Conservation (phyloP, 139 green algal genomes). For the Picochlorum sp. region DNA sequence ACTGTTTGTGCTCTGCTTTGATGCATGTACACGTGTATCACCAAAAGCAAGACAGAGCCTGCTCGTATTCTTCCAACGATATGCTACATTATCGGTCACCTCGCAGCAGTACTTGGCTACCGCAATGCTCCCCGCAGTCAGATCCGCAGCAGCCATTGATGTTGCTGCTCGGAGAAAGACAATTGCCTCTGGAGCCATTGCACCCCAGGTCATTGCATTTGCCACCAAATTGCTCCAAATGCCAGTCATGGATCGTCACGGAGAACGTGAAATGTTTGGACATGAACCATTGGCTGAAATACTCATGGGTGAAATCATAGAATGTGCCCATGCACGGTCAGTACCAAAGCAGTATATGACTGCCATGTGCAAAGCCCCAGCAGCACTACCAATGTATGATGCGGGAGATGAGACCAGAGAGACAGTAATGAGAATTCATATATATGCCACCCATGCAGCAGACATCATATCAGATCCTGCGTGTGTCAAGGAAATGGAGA, state of each 20-base stretch:
- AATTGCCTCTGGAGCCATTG: conserved; percentile 10
- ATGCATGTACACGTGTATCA: conserved; percentile 22
- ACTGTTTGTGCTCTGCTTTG: conserved; percentile 38
- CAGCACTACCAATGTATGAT: conserved; percentile 15
- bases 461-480: conserved; percentile 3
- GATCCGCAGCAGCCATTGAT: conserved; percentile 17
- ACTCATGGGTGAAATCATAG: conserved; percentile 21
- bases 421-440: background rate
- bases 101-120: conserved; percentile 29
- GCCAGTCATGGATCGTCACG: conserved; percentile 9
- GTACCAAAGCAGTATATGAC: conserved; percentile 32
- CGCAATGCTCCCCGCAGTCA: conserved; percentile 28
- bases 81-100: conserved; percentile 17
- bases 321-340: conserved; percentile 3
- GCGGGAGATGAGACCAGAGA: conserved; percentile 10
- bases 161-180: conserved; percentile 10
- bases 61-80: conserved; percentile 49
- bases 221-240: conserved; percentile 26
- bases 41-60: conserved; percentile 39
- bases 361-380: conserved; percentile 22
- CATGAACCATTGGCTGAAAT: conserved; percentile 25
- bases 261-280: conserved; percentile 15
- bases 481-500: conserved; percentile 5
- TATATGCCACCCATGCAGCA: conserved; percentile 1
- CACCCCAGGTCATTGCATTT: conserved; percentile 28